Evolutionary conservation across 164 flowering plant species (phyloP).

Genomic region (Cinnamomum chago): DNA sequence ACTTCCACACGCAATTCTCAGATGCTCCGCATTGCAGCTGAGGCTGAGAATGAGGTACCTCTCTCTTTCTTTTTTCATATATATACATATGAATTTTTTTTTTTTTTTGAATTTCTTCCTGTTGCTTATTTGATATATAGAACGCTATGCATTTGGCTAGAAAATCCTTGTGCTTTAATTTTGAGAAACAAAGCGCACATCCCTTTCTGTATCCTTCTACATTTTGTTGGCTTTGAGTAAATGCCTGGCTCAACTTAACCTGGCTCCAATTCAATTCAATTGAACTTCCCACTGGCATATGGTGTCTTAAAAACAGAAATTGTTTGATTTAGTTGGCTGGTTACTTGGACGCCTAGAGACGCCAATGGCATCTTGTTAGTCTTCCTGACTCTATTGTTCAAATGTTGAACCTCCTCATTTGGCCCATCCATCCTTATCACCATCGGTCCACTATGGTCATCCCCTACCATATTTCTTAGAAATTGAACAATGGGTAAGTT

Average conservation of each 20-base stretch:
- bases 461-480: too few species aligned
- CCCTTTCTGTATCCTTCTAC: not conserved
- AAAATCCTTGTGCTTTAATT: not conserved
- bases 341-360: not conserved
- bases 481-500: too few species aligned
- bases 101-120: not conserved
- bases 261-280: not conserved
- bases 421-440: too few species aligned
- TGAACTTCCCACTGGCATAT: not conserved
- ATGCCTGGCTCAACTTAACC: not conserved
- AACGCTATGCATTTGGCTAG: not conserved
- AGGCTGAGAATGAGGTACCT: slow-evolving; percentile 56
- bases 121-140: not conserved
- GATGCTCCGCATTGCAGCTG: slow-evolving; percentile 51
- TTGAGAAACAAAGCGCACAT: not conserved
- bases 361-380: not conserved
- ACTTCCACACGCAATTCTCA: slow-evolving; percentile 77
- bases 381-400: not conserved
- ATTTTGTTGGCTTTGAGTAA: not conserved
- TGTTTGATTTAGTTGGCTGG: not conserved
- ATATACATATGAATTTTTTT: too few species aligned
- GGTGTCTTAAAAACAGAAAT: not conserved
- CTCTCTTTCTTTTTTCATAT: not conserved
- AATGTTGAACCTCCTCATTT: too few species aligned
- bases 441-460: too few species aligned